A percentile compares a stretch with the other conserved stretches of the same genome.
phyloP scores from a whole-genome alignment of 306 rosid genomes.

The Malus orientalis region DNA sequence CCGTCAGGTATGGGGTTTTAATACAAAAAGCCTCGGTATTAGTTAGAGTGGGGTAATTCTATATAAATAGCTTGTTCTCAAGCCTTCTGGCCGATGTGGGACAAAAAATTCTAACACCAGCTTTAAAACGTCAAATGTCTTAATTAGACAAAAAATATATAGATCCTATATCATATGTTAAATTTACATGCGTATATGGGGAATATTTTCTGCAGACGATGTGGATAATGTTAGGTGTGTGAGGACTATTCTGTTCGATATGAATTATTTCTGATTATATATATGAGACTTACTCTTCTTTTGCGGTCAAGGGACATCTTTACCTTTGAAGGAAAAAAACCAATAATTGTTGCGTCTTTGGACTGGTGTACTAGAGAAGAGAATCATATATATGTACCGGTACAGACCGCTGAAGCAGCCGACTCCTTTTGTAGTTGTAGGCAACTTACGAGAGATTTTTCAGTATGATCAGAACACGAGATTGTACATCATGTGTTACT shows the following conservation, averaged over 20 bases:
- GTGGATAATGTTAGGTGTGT: no score
- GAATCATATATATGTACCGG: neutral
- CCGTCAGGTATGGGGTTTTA: no score
- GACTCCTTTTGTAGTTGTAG: neutral
- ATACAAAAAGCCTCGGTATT: no score
- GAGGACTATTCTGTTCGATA: no score
- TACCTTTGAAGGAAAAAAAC: neutral
- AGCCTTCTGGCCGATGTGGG: no score
- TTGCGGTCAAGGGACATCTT: neutral
- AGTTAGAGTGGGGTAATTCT: no score
- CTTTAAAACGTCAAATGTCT: neutral
- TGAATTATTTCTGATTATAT: neutral
- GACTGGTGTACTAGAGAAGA: neutral
- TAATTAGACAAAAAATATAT: no score
- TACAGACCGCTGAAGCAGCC: neutral
- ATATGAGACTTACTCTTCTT: neutral
- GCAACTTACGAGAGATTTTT: neutral
- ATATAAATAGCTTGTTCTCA: no score
- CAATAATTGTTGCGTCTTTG: neutral
- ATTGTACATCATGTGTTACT: no score
- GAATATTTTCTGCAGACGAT: neutral
- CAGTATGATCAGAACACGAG: no score
- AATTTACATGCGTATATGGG: neutral
- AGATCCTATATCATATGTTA: neutral
- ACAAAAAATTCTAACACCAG: neutral